Evolutionary conservation across 2,329 filamentous ascomycete genomes (phyloP).

Genomic region (Sclerotinia sclerotiorum): DNA sequence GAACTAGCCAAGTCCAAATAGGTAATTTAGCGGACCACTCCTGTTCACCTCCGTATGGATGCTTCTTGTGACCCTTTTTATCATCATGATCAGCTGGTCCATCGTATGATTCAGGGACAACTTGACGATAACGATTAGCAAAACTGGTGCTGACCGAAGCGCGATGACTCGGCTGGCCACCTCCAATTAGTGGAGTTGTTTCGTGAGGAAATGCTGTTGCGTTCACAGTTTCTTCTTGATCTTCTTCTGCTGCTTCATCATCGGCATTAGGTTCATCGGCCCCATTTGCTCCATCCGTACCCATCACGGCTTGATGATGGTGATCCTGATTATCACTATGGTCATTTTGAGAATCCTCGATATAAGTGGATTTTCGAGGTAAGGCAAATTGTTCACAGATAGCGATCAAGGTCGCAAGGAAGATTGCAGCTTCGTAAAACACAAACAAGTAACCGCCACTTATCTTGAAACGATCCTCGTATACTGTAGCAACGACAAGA

Average conservation of each 20-base stretch:
- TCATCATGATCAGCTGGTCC: constrained; percentile 29
- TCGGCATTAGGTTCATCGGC: constrained; percentile 39
- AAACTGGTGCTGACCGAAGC: constrained; percentile 60
- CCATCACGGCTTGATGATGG: constrained; percentile 39
- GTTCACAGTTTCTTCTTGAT: not conserved
- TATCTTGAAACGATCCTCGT: constrained; percentile 71
- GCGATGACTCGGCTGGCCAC: constrained; percentile 39
- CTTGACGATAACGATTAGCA: constrained; percentile 49
- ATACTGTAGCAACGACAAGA: constrained; percentile 70
- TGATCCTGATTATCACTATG: constrained; percentile 40
- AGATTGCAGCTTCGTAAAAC: constrained; percentile 74
- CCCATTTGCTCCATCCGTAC: constrained; percentile 43
- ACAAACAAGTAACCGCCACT: constrained; percentile 78
- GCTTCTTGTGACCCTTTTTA: constrained; percentile 41
- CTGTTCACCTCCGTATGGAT: constrained; percentile 71
- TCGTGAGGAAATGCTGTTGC: constrained; percentile 44
- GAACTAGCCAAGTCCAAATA: constrained; percentile 82
- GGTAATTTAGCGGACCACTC: constrained; percentile 79
- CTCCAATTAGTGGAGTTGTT: constrained; percentile 54
- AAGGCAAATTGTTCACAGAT: constrained; percentile 80
- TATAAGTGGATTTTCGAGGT: constrained; percentile 68
- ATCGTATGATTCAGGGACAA: constrained; percentile 34
- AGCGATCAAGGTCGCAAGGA: constrained; percentile 70
- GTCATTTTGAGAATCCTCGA: constrained; percentile 54
- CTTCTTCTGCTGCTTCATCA: constrained; percentile 40